Conservation (phyloP, 495 filamentous ascomycete species). For the Penicillium lividum region DNA sequence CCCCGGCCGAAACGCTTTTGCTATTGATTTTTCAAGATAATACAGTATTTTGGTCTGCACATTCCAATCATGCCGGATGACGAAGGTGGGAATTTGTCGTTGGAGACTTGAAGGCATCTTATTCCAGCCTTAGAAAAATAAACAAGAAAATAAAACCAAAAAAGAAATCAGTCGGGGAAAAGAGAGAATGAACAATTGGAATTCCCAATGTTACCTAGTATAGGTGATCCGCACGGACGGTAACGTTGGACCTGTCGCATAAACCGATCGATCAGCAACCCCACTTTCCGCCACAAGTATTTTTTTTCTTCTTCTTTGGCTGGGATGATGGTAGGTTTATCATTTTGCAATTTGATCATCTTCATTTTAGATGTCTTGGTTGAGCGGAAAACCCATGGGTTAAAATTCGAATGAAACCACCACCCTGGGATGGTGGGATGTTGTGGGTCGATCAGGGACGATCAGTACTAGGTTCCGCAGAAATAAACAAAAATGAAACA, state of each 20-base stretch:
- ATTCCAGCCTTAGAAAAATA: not conserved
- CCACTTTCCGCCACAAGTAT: slow-evolving; percentile 3
- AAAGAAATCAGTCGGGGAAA: slow-evolving; percentile 6
- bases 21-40: not conserved
- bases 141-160: not conserved
- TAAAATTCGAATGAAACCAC: slow-evolving; percentile 1
- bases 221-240: slow-evolving; percentile 13
- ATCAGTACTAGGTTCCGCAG: not conserved
- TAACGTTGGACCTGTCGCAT: slow-evolving; percentile 22
- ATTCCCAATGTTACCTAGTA: slow-evolving; percentile 18
- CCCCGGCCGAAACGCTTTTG: not conserved
- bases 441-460: slow-evolving; percentile 8
- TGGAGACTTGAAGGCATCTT: too few relatives aligned
- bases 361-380: slow-evolving; percentile 4
- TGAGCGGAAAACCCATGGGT: not conserved
- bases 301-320: not conserved
- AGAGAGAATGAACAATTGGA: slow-evolving; percentile 21
- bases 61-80: slow-evolving; percentile 24
- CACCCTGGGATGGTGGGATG: not conserved
- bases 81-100: slow-evolving; percentile 19
- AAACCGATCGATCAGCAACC: slow-evolving; percentile 13
- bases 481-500: not conserved
- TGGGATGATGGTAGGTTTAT: not conserved
- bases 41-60: slow-evolving; percentile 6
- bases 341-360: not conserved